Evolutionary conservation across 1,284 basidiomycete species (phyloP).

Genomic region (Rhodotorula glutinis): DNA sequence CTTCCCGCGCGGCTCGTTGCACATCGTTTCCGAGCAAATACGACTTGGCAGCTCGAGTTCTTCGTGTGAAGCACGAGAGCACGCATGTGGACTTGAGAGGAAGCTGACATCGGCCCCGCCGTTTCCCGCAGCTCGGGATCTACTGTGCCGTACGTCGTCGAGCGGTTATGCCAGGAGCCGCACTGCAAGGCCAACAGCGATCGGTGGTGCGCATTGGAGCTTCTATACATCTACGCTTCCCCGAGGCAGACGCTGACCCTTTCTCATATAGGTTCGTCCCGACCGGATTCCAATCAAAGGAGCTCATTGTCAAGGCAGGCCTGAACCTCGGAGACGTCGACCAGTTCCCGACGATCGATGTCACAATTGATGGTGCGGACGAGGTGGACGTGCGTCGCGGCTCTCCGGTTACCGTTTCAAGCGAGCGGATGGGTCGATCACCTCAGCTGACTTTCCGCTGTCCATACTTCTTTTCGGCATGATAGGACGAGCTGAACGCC

Average conservation of each 20-base stretch:
- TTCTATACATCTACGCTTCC: no score
- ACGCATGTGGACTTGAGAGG: background rate
- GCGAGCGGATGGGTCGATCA: no score
- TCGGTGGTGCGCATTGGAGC: constrained; percentile 40
- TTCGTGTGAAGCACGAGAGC: background rate
- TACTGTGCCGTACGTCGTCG: constrained; percentile 96
- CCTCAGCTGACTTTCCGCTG: background rate
- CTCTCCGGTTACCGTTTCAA: no score
- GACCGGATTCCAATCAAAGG: constrained; percentile 93
- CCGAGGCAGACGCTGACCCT: background rate
- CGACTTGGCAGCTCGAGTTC: background rate
- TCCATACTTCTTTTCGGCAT: no score
- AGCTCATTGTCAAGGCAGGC: constrained; percentile 80
- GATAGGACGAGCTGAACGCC: constrained; percentile 66
- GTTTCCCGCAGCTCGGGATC: constrained; percentile 59
- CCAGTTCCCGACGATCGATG: constrained; percentile 76
- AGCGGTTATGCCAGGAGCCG: constrained; percentile 69
- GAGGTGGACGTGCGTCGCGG: constrained; percentile 61
- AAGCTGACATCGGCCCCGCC: background rate
- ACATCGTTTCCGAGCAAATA: no score
- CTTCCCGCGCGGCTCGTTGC: background rate
- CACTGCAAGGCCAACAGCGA: constrained; percentile 75
- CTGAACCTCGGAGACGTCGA: constrained; percentile 87
- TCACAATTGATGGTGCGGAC: constrained; percentile 95
- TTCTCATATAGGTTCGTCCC: constrained; percentile 70